Conservation (phyloP, 78 protist species). For the Dictyostelium intermedium region DNA sequence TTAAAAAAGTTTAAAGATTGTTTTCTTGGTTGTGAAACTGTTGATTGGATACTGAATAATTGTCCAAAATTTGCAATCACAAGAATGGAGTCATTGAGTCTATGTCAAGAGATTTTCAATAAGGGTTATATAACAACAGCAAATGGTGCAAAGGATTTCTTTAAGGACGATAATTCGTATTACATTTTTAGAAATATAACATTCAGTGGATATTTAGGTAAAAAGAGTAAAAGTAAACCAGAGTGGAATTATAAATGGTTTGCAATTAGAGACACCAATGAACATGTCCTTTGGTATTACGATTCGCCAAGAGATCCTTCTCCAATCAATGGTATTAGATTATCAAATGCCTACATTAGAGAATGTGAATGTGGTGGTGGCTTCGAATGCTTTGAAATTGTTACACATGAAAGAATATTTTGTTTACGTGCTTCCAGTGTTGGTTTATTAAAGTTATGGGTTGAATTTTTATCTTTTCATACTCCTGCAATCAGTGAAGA, state of each 20-base stretch:
- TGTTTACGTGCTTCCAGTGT: constrained; percentile 36
- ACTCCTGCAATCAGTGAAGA: constrained; percentile 63
- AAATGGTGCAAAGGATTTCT: constrained; percentile 36
- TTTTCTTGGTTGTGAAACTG: constrained; percentile 48
- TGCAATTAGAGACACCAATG: constrained; percentile 37
- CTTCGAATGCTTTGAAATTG: constrained; percentile 58
- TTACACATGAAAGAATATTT: constrained; percentile 44
- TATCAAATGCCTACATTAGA: constrained; percentile 46
- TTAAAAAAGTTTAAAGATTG: constrained; percentile 72
- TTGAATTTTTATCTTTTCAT: constrained; percentile 45
- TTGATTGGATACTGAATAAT: constrained; percentile 26
- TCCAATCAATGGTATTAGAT: constrained; percentile 11
- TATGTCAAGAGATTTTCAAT: constrained; percentile 60
- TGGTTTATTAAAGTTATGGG: constrained; percentile 31
- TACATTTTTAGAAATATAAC: constrained; percentile 65
- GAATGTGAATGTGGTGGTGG: constrained; percentile 59
- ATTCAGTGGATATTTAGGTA: constrained; percentile 61
- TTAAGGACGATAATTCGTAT: constrained; percentile 50
- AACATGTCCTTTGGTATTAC: constrained; percentile 48
- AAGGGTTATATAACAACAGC: constrained; percentile 39
- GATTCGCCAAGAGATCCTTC: constrained; percentile 57
- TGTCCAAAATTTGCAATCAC: not conserved
- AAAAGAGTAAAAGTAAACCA: constrained; percentile 23
- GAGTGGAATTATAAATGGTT: constrained; percentile 61
- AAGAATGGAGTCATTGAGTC: constrained; percentile 33